A percentile compares a stretch with the other conserved stretches of the same genome.
phyloP scores from a whole-genome alignment of 2,329 filamentous ascomycete genomes.

The Dichotomopilus funicola region DNA sequence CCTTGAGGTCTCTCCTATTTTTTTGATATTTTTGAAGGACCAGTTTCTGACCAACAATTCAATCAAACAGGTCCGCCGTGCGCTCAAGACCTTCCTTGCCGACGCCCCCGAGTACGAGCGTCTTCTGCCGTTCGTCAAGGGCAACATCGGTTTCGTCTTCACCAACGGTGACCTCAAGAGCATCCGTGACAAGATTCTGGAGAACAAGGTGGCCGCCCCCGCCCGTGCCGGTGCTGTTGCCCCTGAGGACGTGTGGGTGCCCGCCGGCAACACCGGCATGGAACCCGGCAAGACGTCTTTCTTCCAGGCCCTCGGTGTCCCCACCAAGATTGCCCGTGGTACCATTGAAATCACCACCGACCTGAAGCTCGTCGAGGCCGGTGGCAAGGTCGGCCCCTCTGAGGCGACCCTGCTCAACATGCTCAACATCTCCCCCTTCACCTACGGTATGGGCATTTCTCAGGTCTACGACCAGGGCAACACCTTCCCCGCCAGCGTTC shows the following conservation, averaged over 20 bases:
- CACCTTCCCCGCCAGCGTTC: constrained; percentile 75
- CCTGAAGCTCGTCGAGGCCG: constrained; percentile 93
- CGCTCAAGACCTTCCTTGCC: constrained; percentile 85
- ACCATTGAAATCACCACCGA: constrained; percentile 99
- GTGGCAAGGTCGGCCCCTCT: constrained; percentile 92
- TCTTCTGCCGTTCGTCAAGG: constrained; percentile 90
- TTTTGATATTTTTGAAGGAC: background rate
- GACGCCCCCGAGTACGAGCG: constrained; percentile 97
- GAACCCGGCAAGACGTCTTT: constrained; percentile 99
- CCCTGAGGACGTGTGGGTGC: constrained; percentile 86
- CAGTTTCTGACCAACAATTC: constrained; percentile 4
- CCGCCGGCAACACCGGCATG: constrained; percentile 99
- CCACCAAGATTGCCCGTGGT: constrained; percentile 99
- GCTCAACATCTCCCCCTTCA: constrained; percentile 99
- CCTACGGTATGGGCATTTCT: constrained; percentile 92
- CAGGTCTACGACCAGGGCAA: constrained; percentile 99
- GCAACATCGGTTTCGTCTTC: constrained; percentile 99
- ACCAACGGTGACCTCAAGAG: constrained; percentile 94
- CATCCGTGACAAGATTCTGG: constrained; percentile 86
- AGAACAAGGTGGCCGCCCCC: constrained; percentile 95
- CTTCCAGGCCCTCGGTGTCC: constrained; percentile 99
- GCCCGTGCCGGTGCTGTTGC: constrained; percentile 97
- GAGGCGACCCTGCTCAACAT: constrained; percentile 99
- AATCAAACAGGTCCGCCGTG: constrained; percentile 73
- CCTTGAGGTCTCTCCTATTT: background rate